Base-by-base conservation (phyloP, 1,139 yeast genomes). In the Magnusiomyces sp. region DNA sequence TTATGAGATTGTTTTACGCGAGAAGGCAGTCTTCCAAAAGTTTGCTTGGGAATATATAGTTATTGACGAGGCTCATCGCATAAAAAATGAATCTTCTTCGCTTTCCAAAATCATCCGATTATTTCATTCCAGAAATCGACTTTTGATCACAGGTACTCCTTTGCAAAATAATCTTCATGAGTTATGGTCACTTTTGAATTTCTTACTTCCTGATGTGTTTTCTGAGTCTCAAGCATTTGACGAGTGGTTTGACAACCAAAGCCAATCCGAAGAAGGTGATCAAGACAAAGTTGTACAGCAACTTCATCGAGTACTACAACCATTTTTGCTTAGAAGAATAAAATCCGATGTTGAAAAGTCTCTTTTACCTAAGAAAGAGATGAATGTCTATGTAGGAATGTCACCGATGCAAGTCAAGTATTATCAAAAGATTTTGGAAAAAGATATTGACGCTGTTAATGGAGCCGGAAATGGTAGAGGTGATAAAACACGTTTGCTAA, bases 51-150 rank as follows among this genome's bases (percentile, higher is more conserved):
- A 90, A 68, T 92, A 90, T 64, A 81, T 92, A 51, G 78, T 92
- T 29, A 90, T 92, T 43, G 98, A 92, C 70, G 98, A 92, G 66
- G 98, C 97, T 1, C 98, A 92, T 65, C 77, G 97, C 63, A 90
- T 92, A 64, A 92, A 92, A 64, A 92, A 92, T 66, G 97, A 92
- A 65, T 95, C 88, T 62, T 82, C 94, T 50, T 81, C 94, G 56
- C 72, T 92, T 48, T 88, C 97, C 1, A 97, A 90, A 66, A 90
- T 92, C 53, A 83, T 92, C 51, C 77, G 97, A 56, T 72, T 89
- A 46, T 90, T 92, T 62, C 83, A 86, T 62, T 88, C 97, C 7
- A 78, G 84, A 53, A 88, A 87, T 64, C 74, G 98, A 58, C 71
- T 92, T 47, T 71, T 92, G 50, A 89, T 92, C 53, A 92, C 98